Evolutionary conservation across 2,329 filamentous ascomycete genomes (phyloP).

Genomic region (Diaporthe caulivora): DNA sequence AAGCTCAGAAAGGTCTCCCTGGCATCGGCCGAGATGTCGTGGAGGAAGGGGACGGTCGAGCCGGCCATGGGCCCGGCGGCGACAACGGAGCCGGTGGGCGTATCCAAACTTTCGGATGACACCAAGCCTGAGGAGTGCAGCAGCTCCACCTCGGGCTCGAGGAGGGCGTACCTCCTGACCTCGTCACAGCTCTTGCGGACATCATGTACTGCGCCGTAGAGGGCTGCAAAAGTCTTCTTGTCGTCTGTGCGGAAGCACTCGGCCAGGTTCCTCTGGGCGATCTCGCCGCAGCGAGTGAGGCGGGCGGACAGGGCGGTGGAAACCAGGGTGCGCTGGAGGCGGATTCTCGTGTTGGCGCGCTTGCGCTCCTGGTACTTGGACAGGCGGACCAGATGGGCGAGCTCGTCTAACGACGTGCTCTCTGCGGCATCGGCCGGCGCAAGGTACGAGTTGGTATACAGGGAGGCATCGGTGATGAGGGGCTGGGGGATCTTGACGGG

Average conservation of each 20-base stretch:
- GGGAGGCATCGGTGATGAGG: constrained; percentile 74
- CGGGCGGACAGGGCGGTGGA: constrained; percentile 81
- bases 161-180: constrained; percentile 75
- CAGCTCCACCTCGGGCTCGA: constrained; percentile 79
- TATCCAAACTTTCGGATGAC: constrained; percentile 64
- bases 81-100: constrained; percentile 57
- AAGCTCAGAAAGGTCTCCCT: constrained; percentile 83
- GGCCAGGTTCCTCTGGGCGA: constrained; percentile 80
- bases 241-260: constrained; percentile 84
- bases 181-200: constrained; percentile 83
- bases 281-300: constrained; percentile 79
- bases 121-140: constrained; percentile 64
- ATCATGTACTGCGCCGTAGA: constrained; percentile 84
- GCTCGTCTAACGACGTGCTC: constrained; percentile 79
- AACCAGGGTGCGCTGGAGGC: constrained; percentile 80
- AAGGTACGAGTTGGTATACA: constrained; percentile 73
- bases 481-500: constrained; percentile 55
- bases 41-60: constrained; percentile 69
- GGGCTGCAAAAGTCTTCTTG: constrained; percentile 79
- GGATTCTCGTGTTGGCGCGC: constrained; percentile 78
- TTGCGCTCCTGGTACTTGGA: constrained; percentile 87
- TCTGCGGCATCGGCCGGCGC: constrained; percentile 72
- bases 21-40: constrained; percentile 81
- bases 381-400: constrained; percentile 81
- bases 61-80: constrained; percentile 52